Conservation (phyloP, 495 filamentous ascomycete species). For the Lasiosphaeriaceae sp. region DNA sequence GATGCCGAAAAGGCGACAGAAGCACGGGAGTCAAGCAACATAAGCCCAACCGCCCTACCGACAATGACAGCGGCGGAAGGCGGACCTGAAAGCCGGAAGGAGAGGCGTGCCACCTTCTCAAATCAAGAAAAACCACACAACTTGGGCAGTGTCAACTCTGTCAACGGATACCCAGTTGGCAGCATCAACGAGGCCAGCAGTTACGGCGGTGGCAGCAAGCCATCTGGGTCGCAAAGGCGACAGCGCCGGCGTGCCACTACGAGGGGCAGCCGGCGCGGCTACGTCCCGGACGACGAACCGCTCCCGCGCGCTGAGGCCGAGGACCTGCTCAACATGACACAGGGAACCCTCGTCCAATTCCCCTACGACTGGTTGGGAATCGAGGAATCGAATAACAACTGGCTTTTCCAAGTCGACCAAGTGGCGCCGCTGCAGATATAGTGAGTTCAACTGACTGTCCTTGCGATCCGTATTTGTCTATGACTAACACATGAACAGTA, state of each 20-base stretch:
- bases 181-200: constrained; percentile 9
- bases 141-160: constrained; percentile 21
- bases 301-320: constrained; percentile 71
- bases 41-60: constrained; percentile 15
- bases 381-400: constrained; percentile 90
- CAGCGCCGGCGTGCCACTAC: constrained; percentile 70
- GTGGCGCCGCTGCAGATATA: constrained; percentile 97
- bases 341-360: constrained; percentile 86
- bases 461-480: background rate
- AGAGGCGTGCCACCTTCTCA: constrained; percentile 44
- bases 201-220: constrained; percentile 6
- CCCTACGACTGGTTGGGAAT: constrained; percentile 91
- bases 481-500: constrained; percentile 10
- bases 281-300: constrained; percentile 59
- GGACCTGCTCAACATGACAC: constrained; percentile 73
- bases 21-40: constrained; percentile 2
- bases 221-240: constrained; percentile 34
- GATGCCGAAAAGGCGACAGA: constrained; percentile 36
- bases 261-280: constrained; percentile 66
- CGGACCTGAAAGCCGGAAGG: constrained; percentile 28
- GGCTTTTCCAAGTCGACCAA: constrained; percentile 94
- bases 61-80: constrained; percentile 7
- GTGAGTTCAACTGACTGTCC: constrained; percentile 52
- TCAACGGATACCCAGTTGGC: constrained; percentile 4
- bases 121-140: constrained; percentile 36